phyloP scores from a whole-genome alignment of 1,284 basidiomycete genomes.

The Trichosporon ovoides region DNA sequence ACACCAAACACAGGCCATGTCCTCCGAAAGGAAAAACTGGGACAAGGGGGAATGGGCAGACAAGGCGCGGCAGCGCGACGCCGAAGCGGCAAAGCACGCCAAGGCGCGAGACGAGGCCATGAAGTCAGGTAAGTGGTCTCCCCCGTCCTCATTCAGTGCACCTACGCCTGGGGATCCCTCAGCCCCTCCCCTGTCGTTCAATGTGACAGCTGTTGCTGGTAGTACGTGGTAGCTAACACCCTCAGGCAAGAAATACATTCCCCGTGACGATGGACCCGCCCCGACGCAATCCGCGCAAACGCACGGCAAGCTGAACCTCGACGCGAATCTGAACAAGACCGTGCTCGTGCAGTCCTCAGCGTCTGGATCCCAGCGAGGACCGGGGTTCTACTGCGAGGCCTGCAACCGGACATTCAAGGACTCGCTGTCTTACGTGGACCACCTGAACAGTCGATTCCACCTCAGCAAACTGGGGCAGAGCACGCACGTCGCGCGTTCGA shows the following conservation, averaged over 20 bases:
- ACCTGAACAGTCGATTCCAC: slow-evolving; percentile 90
- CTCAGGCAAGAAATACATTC: slow-evolving; percentile 75
- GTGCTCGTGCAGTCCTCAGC: slow-evolving; percentile 72
- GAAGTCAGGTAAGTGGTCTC: slow-evolving; percentile 67
- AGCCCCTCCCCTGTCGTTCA: too few relatives aligned
- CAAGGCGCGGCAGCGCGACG: slow-evolving; percentile 47
- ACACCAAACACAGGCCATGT: not conserved
- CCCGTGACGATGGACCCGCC: slow-evolving; percentile 62
- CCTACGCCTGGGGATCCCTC: too few relatives aligned
- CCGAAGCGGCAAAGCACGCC: slow-evolving; percentile 35
- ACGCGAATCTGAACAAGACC: slow-evolving; percentile 86
- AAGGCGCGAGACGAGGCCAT: slow-evolving; percentile 49
- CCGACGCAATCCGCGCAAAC: slow-evolving; percentile 78
- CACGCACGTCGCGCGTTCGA: slow-evolving; percentile 83
- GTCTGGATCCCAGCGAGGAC: slow-evolving; percentile 73
- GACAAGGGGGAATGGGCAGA: slow-evolving; percentile 48
- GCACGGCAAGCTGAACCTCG: slow-evolving; percentile 71
- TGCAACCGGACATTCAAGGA: slow-evolving; percentile 92
- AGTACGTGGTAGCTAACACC: too few relatives aligned
- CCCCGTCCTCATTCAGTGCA: too few relatives aligned
- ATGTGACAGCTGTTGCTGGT: not conserved
- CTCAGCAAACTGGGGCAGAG: slow-evolving; percentile 81
- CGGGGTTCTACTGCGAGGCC: slow-evolving; percentile 85
- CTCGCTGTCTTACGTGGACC: slow-evolving; percentile 86
- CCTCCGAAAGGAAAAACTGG: slow-evolving; percentile 38